These are phyloP conservation scores for Gnaphalium uliginosum DNA, from an alignment of 129 eudicot genomes.

Conservation along the genomic window DNA sequence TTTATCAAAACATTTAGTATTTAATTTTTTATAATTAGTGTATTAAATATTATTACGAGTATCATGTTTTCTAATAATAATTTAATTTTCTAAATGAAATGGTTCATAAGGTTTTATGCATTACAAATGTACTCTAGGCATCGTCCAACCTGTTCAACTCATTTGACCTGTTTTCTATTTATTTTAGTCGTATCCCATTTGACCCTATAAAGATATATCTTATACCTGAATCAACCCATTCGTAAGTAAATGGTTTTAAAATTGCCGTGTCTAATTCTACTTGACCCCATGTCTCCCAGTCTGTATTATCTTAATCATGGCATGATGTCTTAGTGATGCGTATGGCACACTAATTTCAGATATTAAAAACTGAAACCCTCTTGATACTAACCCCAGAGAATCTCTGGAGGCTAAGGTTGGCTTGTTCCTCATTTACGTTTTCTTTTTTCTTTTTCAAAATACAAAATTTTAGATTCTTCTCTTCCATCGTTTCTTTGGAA, in stretches of 20 bases:
- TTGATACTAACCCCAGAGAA: slow-evolving; percentile 39
- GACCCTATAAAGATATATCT: too few species aligned
- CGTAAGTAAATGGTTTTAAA: too few species aligned
- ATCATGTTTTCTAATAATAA: too few species aligned
- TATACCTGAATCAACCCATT: neutral
- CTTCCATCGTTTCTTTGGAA: neutral
- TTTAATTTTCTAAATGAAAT: neutral
- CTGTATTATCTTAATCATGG: slow-evolving; percentile 22
- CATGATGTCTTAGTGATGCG: slow-evolving; percentile 21
- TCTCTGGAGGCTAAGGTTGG: slow-evolving; percentile 53
- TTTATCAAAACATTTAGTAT: too few species aligned
- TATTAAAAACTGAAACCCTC: slow-evolving; percentile 42
- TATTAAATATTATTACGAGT: too few species aligned
- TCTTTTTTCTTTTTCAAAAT: neutral
- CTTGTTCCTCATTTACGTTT: slow-evolving; percentile 10
- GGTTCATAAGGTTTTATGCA: neutral
- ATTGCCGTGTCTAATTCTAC: neutral
- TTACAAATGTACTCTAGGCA: neutral
- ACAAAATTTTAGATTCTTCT: slow-evolving; percentile 8
- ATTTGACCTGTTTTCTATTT: neutral
- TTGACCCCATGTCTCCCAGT: slow-evolving; percentile 1
- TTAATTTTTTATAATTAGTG: too few species aligned
- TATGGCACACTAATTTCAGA: slow-evolving; percentile 39
- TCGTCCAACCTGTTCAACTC: neutral
- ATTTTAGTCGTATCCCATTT: neutral